Percentiles rank a stretch among this genome's conserved stretches.
Conservation (phyloP, 495 filamentous ascomycete genomes). For the Copromyces sp. region DNA sequence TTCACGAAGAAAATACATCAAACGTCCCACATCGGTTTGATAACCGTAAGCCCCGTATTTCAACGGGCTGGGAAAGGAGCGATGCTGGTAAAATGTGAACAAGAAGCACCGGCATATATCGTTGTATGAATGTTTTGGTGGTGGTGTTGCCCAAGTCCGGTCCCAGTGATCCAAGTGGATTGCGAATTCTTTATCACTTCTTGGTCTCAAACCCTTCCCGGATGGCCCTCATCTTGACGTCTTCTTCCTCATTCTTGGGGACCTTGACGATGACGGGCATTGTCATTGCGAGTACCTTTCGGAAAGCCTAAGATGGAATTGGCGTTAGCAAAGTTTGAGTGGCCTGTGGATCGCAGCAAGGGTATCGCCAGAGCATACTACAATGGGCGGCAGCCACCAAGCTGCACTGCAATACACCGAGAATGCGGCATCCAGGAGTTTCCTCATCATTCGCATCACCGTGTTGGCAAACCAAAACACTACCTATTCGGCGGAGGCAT, state of each 20-base stretch:
- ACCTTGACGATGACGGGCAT: conserved; percentile 47
- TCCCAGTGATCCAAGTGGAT: not conserved
- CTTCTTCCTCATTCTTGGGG: conserved; percentile 47
- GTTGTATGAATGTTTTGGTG: not conserved
- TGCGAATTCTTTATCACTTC: not conserved
- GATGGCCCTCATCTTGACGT: conserved; percentile 20
- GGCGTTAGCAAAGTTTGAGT: conserved; percentile 14
- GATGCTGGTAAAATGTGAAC: not conserved
- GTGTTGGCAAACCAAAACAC: not conserved
- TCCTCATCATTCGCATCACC: not conserved
- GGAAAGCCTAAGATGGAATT: conserved; percentile 37
- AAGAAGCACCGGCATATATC: not conserved
- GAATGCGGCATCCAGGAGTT: conserved; percentile 1
- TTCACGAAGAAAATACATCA: not conserved
- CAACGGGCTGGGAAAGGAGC: not conserved
- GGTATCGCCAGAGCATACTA: conserved; percentile 19
- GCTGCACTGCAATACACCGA: conserved; percentile 21
- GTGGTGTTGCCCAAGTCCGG: not conserved
- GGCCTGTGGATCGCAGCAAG: conserved; percentile 10
- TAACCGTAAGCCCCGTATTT: not conserved
- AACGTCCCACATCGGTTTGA: not conserved
- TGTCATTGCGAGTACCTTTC: conserved; percentile 43
- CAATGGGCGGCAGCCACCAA: conserved; percentile 28
- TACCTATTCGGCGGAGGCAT: not conserved
- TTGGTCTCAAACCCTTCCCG: conserved; percentile 3